Evolutionary conservation across 345 rosid genomes (phyloP), one percentile per base, ranked within the genome.

Genomic region (Iberis pinnata): DNA sequence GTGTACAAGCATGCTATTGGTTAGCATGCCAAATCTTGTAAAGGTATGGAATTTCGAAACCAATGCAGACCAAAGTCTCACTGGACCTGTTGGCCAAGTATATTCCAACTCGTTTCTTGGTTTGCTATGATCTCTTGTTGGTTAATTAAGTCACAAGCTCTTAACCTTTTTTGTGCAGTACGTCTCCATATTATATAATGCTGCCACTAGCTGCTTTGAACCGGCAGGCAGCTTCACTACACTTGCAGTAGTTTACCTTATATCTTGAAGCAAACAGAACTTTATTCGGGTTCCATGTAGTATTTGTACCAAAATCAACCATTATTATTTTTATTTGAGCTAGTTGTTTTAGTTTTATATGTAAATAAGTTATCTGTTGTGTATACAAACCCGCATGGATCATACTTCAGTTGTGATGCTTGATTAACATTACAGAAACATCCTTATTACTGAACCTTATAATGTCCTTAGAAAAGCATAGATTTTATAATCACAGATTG

Each of bases 61-160:
- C n/a, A 78, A 73, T 53, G 54, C 72, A 22, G 97, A 88, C 14
- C 71, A 77, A 17, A 86, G 75, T 72, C 99, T 93, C 14, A 80
- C 8, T 70, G 99, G 97, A 61, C 97, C 97, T 70, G 87, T 76
- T 25, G 97, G 99, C 52, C 95, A 82, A 79, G 99, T 93, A 22
- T 83, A 88, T 68, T 65, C 95, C n/a, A n/a, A n/a, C n/a, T n/a
- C n/a, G n/a, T n/a, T n/a, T 27, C 48, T 93, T 67, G 95, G 78
- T 54, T 9, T 18, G 31, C 10, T 50, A 12, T 15, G 32, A 35
- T 65, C 45, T 42, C 53, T 37, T 40, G 2, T 48, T 16, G 14
- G 22, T 46, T 5, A 46, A 3, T 11, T 53, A 39, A 41, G 19
- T 16, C 4, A 18, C 13, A 49, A 17, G 5, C 13, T 38, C n/a